These are phyloP conservation scores for Amanita pallidorosea DNA, from an alignment of 768 basidiomycete genomes.

Conservation along the genomic window DNA sequence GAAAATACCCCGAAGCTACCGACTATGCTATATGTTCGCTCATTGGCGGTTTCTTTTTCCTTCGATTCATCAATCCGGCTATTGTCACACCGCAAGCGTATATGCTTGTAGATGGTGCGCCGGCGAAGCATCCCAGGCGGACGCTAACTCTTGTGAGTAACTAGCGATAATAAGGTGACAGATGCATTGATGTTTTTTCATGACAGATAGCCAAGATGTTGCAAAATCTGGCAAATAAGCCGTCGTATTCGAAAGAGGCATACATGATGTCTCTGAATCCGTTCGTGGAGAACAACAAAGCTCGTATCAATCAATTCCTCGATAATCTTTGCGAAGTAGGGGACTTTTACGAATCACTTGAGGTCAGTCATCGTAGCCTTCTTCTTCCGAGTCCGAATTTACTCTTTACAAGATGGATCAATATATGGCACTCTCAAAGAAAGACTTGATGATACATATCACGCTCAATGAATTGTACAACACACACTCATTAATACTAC, in stretches of 20 bases:
- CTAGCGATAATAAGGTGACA: conserved; percentile 8
- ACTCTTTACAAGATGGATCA: conserved; percentile 77
- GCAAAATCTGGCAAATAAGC: conserved; percentile 98
- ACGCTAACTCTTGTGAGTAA: conserved; percentile 78
- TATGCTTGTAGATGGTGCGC: conserved; percentile 97
- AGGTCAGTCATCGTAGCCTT: conserved; percentile 40
- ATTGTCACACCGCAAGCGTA: conserved; percentile 99
- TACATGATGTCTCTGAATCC: conserved; percentile 99
- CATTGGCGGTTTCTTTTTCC: conserved; percentile 99
- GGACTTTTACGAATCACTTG: conserved; percentile 97
- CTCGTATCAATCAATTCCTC: conserved; percentile 93
- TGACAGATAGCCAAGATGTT: conserved; percentile 97
- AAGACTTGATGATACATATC: conserved; percentile 96
- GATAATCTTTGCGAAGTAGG: conserved; percentile 97
- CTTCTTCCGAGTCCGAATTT: background rate
- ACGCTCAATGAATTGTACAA: conserved; percentile 99
- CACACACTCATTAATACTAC: conserved; percentile 89
- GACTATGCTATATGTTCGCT: conserved; percentile 98
- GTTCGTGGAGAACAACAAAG: conserved; percentile 98
- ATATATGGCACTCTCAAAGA: conserved; percentile 99
- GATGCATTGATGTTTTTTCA: background rate
- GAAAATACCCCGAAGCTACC: conserved; percentile 98
- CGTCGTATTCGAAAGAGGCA: conserved; percentile 92
- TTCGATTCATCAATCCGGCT: conserved; percentile 98
- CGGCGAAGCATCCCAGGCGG: conserved; percentile 94